Evolutionary conservation across 2,329 filamentous ascomycete species (phyloP).

Genomic region (Chaetomiaceae sp.): DNA sequence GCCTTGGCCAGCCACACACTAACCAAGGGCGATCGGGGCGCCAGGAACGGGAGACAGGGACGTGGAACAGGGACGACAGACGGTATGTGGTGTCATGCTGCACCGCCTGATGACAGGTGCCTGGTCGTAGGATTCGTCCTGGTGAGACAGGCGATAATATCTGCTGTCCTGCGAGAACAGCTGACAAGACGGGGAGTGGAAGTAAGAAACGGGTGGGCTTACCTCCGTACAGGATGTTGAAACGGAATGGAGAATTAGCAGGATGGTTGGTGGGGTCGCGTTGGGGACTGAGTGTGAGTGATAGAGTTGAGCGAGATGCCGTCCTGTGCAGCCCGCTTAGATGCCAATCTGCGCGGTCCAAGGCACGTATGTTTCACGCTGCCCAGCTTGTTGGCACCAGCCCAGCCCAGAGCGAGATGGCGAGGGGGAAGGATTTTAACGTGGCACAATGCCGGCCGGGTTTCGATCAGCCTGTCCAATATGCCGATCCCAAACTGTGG

Average conservation of each 20-base stretch:
- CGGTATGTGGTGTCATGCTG: constrained; percentile 6
- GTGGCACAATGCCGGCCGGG: constrained; percentile 8
- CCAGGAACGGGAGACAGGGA: not conserved
- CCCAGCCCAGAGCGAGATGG: constrained; percentile 10
- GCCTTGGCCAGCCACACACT: not conserved
- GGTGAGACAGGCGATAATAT: constrained; percentile 16
- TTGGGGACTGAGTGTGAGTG: too few species aligned
- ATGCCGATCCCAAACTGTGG: not conserved
- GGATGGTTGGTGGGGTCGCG: constrained; percentile 7
- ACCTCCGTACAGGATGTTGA: not conserved
- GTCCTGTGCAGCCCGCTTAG: constrained; percentile 2
- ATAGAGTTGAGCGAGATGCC: constrained; percentile 2
- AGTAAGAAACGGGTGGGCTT: not conserved
- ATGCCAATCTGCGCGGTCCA: constrained; percentile 2
- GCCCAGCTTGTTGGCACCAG: constrained; percentile 1
- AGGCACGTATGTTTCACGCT: constrained; percentile 5
- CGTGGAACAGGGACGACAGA: not conserved
- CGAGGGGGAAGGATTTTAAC: constrained; percentile 2
- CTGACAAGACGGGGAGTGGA: not conserved
- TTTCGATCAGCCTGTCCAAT: not conserved
- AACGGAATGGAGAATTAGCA: constrained; percentile 11
- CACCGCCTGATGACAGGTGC: not conserved
- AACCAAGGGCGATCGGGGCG: not conserved
- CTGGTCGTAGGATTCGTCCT: not conserved
- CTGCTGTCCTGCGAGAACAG: constrained; percentile 10